phyloP scores from a whole-genome alignment of 495 filamentous ascomycete genomes.

The Aspergillus asperescens region DNA sequence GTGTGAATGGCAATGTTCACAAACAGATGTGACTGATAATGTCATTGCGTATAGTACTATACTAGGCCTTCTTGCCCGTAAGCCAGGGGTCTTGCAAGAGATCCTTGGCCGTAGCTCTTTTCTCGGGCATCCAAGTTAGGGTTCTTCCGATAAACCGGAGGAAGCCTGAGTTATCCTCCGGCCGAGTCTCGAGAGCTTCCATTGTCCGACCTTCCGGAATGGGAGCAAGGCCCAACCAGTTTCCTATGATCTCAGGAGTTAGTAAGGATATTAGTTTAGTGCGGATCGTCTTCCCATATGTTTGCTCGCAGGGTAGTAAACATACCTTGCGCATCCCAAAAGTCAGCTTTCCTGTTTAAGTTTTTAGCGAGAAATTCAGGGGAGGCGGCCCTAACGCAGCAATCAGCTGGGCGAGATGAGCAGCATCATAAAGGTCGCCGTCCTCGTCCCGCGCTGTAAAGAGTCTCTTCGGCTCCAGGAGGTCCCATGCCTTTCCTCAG shows the following conservation, averaged over 20 bases:
- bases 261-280: neutral
- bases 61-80: slow-evolving; percentile 4
- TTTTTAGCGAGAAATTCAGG: slow-evolving; percentile 29
- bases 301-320: neutral
- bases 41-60: too few relatives aligned
- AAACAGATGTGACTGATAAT: slow-evolving; percentile 25
- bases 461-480: slow-evolving; percentile 38
- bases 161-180: slow-evolving; percentile 30
- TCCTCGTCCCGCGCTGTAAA: slow-evolving; percentile 33
- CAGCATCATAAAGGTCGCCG: slow-evolving; percentile 33
- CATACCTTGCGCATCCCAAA: slow-evolving; percentile 27
- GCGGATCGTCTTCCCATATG: neutral
- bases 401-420: slow-evolving; percentile 40
- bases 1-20: slow-evolving; percentile 17
- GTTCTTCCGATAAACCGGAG: slow-evolving; percentile 30
- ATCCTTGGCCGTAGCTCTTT: slow-evolving; percentile 35
- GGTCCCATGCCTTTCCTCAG: slow-evolving; percentile 37
- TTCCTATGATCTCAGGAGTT: neutral
- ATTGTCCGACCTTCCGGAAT: slow-evolving; percentile 24
- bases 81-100: slow-evolving; percentile 35
- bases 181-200: slow-evolving; percentile 21
- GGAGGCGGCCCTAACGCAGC: slow-evolving; percentile 41
- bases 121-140: slow-evolving; percentile 33
- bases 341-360: slow-evolving; percentile 20
- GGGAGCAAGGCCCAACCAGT: slow-evolving; percentile 24